Base-by-base conservation (phyloP, 768 basidiomycete species). In the Collybiopsis luxurians region DNA sequence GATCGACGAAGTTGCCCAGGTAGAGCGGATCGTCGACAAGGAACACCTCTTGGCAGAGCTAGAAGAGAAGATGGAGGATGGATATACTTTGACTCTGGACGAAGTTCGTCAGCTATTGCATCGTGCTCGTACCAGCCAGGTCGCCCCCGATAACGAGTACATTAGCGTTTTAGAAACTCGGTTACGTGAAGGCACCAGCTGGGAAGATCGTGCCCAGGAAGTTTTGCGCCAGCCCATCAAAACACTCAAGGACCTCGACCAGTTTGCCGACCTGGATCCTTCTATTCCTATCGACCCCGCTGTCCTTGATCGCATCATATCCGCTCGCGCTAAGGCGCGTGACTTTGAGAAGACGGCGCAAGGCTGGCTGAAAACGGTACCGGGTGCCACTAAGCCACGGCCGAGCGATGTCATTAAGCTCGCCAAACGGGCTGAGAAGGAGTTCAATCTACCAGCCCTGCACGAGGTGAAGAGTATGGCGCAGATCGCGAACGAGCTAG, bases 321-420 rank as follows among this genome's bases (percentile, higher is more conserved):
- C 77, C 19, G 76, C 86, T 31, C 81, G 85, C 43, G 78, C 74
- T 36, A 89, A 87, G 67, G 92, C 89, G 36, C 82, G 80, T 63
- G 91, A 92, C 59, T 86, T 85, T 67, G 90, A 93, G 69, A 87
- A 85, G 73, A 86, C 89, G 62, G 90, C 90, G 1, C 82, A 79
- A 61, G 73, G 78, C 1, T 92, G 90, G 87, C 69, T 92, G 39
- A 70, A 76, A 15, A 81, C 82, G 7, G 86, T 87, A 34, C 64
- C 74, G 9, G 79, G 76, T 39, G 76, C 79, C 3, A 68, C 73
- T 13, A 84, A 80, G 61, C 88, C 90, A 6, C 80, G 83, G 60
- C 77, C 88, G 31, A 74, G 80, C 51, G 90, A 93, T 44, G 89
- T 87, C 26, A 75, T 86, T 65, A 75, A 84, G 55, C 79, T 92